phyloP scores from a whole-genome alignment of 371 early-diverging fungal species.

The Enterospora canceri region DNA sequence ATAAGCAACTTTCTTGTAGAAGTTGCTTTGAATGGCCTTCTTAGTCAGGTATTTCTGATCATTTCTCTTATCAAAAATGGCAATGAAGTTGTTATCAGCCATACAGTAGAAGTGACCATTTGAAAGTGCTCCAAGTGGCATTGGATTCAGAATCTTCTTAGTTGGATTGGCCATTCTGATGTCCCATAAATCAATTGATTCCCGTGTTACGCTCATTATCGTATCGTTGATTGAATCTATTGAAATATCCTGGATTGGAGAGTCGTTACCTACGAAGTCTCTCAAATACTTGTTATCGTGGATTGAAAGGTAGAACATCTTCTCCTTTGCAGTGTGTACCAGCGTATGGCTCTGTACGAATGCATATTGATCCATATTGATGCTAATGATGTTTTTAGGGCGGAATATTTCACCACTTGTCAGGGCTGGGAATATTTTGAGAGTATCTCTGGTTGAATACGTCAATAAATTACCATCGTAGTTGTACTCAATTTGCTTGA shows the following conservation, averaged over 20 bases:
- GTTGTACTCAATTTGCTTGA: slow-evolving; percentile 17
- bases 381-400: slow-evolving; percentile 28
- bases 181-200: slow-evolving; percentile 19
- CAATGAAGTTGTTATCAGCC: slow-evolving; percentile 13
- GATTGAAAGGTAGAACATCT: slow-evolving; percentile 11
- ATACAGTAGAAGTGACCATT: slow-evolving; percentile 12
- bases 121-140: slow-evolving; percentile 5
- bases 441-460: slow-evolving; percentile 2
- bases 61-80: slow-evolving; percentile 31
- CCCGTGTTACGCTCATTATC: slow-evolving; percentile 1
- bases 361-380: slow-evolving; percentile 11
- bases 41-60: slow-evolving; percentile 5
- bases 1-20: slow-evolving; percentile 13
- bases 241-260: slow-evolving; percentile 5
- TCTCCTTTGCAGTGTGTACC: slow-evolving; percentile 8
- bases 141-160: slow-evolving; percentile 3
- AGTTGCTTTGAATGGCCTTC: slow-evolving; percentile 1
- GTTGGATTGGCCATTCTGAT: slow-evolving; percentile 25
- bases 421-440: slow-evolving; percentile 11
- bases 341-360: slow-evolving; percentile 27
- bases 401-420: too few relatives aligned
- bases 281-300: slow-evolving; percentile 32
- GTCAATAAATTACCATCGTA: slow-evolving; percentile 12
- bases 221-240: slow-evolving; percentile 15
- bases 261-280: slow-evolving; percentile 7